Percentiles rank a stretch among this genome's conserved stretches.
phyloP scores from a whole-genome alignment of 1,139 yeast species.

The Suhomyces anneliseae region DNA sequence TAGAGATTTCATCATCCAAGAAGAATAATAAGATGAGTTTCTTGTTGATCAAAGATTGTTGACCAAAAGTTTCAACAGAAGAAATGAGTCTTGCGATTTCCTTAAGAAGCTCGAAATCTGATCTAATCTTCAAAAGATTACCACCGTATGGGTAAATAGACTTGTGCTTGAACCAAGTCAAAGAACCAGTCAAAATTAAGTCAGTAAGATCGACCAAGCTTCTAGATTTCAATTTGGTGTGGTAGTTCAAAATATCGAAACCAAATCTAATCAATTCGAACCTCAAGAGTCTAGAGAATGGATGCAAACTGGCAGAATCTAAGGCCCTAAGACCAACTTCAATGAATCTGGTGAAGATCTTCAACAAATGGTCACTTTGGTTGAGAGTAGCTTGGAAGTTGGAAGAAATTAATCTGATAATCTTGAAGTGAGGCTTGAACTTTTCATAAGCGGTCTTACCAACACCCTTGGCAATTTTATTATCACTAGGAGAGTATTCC shows the following conservation, averaged over 20 bases:
- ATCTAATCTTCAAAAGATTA: conserved; percentile 66
- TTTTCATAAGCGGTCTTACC: conserved; percentile 50
- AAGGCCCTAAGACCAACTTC: conserved; percentile 59
- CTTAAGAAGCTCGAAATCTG: conserved; percentile 62
- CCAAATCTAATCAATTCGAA: conserved; percentile 74
- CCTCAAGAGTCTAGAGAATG: conserved; percentile 72
- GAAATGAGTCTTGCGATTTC: conserved; percentile 46
- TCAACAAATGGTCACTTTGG: conserved; percentile 70
- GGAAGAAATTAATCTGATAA: conserved; percentile 72
- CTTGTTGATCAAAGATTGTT: conserved; percentile 39
- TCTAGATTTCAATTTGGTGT: conserved; percentile 48
- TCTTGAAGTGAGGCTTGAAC: conserved; percentile 72
- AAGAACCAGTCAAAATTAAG: conserved; percentile 61
- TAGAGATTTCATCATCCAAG: conserved; percentile 72
- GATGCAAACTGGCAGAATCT: conserved; percentile 70
- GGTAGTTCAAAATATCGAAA: conserved; percentile 61
- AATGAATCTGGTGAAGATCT: conserved; percentile 64
- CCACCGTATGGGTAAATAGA: conserved; percentile 83
- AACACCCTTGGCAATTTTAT: conserved; percentile 45
- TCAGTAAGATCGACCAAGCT: conserved; percentile 47
- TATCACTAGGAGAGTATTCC: conserved; percentile 88
- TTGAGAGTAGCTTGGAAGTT: conserved; percentile 79
- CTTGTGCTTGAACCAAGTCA: conserved; percentile 74
- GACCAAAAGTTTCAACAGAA: conserved; percentile 23
- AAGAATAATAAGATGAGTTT: conserved; percentile 57